Evolutionary conservation across 1,284 basidiomycete genomes (phyloP), one percentile per base, ranked within the genome.

Genomic region (Polyporus tsugae): DNA sequence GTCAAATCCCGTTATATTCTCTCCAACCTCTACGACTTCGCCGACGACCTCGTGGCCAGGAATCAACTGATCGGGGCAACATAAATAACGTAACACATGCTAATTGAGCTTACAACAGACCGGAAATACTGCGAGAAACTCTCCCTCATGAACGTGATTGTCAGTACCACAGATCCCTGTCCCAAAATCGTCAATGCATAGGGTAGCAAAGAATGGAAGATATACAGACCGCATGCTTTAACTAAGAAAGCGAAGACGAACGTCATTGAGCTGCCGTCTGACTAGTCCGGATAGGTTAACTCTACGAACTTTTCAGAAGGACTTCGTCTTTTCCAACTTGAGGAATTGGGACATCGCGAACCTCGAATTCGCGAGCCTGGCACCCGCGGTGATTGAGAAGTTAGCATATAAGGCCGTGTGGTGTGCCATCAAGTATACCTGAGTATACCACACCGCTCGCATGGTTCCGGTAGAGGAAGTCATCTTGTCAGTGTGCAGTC

Each of bases 1-100:
- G 5, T 82, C 79, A 73, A 96, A 90, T 25, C 85, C 89, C 61
- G 82, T 82, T 44, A 95, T 93, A 65, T 91, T 85, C 78, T 89
- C 89, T 3, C 95, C 95, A 64, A 92, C 79, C 61, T 89, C 85
- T 35, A 88, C 87, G 62, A 95, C 82, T 4, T 80, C 82, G 15
- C 94, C 93, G 52, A 95, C 89, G 33, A 90, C 87, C 81, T 95
- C 94, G 76, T 95, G 94, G 7, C 93, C 94, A 29, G 93, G 93
- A 65, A 95, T 91, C 66, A 95, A 84, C 90, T 92, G 73, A 60
- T 29, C 9, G 17, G 2, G 25, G 17, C 38, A n/a, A 44, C 19
- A 10, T 38, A 29, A 55, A 22, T 17, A 9, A 57, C 19, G 22
- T 11, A 25, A 13, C 35, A 1, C 22, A 11, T 13, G 41, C 35